A percentile compares a stretch with the other conserved stretches of the same genome.
Conservation (phyloP, 1,139 yeast species). For the Eremothecium sinecaudum region DNA sequence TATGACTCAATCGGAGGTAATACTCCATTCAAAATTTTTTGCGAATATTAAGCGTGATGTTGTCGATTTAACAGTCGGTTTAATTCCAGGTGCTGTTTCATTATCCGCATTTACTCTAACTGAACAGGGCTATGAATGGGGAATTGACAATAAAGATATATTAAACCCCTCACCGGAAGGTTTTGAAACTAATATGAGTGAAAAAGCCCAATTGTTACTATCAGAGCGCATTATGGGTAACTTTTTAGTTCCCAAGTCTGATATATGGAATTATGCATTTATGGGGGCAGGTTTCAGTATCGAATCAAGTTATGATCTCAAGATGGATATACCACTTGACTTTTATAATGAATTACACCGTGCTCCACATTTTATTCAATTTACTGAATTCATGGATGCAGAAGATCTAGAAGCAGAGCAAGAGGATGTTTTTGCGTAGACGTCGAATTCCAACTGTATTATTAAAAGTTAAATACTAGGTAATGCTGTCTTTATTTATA, state of each 20-base stretch:
- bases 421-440: conserved; percentile 57
- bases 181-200: conserved; percentile 50
- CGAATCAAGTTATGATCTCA: conserved; percentile 50
- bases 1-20: conserved; percentile 64
- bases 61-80: conserved; percentile 56
- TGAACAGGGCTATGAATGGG: conserved; percentile 73
- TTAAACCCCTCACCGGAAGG: conserved; percentile 46
- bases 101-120: conserved; percentile 56
- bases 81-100: conserved; percentile 80
- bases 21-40: conserved; percentile 44
- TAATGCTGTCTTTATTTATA: not conserved
- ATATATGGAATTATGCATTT: conserved; percentile 85
- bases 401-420: conserved; percentile 58
- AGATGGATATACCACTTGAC: conserved; percentile 68
- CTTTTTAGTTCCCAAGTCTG: conserved; percentile 77
- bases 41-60: conserved; percentile 33
- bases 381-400: conserved; percentile 55
- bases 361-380: conserved; percentile 74
- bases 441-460: not conserved
- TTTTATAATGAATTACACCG: conserved; percentile 84
- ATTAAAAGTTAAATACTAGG: not conserved
- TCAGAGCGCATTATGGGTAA: conserved; percentile 74
- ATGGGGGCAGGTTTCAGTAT: conserved; percentile 77
- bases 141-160: conserved; percentile 48
- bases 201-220: conserved; percentile 58